These are phyloP conservation scores for Fraxinus anomala DNA, from an alignment of 257 asterid species.

Conservation along the genomic window DNA sequence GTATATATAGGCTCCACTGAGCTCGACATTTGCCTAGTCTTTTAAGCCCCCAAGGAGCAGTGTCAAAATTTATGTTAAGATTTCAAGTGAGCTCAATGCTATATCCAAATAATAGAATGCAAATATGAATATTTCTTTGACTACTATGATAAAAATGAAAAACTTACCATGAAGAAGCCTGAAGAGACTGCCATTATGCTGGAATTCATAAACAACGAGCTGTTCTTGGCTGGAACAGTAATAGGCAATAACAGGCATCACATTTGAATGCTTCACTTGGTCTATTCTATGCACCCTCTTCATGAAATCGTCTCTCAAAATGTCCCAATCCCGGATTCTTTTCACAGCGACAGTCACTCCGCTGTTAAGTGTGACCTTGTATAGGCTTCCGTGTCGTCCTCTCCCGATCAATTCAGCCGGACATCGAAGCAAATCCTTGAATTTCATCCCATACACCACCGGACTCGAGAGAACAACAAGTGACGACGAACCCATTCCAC, in stretches of 20 bases:
- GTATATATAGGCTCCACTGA: background rate
- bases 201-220: conserved; percentile 69
- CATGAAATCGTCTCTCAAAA: conserved; percentile 55
- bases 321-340: conserved; percentile 67
- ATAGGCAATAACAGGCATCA: conserved; percentile 62
- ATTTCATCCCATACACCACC: conserved; percentile 40
- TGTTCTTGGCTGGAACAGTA: conserved; percentile 74
- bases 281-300: conserved; percentile 55
- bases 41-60: background rate
- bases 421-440: conserved; percentile 67
- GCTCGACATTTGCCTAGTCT: background rate
- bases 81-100: background rate
- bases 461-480: conserved; percentile 51
- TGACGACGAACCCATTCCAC: conserved; percentile 48
- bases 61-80: background rate
- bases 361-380: conserved; percentile 47
- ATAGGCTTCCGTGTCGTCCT: conserved; percentile 63
- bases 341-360: conserved; percentile 58
- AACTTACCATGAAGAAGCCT: conserved; percentile 59
- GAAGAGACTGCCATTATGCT: conserved; percentile 66
- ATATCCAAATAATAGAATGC: background rate
- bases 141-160: background rate
- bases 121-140: background rate
- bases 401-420: conserved; percentile 71
- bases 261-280: conserved; percentile 49